phyloP scores from a whole-genome alignment of 1,284 basidiomycete species.

The Microbotryum saponariae region DNA sequence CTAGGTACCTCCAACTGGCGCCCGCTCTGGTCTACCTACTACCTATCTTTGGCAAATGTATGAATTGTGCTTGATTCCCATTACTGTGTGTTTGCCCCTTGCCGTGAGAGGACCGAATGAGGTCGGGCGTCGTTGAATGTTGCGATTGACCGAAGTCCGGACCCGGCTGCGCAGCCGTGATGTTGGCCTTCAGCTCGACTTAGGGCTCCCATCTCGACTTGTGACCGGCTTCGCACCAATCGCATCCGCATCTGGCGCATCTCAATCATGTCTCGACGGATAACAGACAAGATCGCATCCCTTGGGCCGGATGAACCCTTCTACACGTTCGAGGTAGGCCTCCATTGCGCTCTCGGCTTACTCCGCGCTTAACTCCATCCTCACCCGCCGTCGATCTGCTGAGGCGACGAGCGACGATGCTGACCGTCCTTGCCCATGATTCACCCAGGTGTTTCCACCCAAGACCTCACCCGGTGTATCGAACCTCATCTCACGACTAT shows the following conservation, averaged over 20 bases:
- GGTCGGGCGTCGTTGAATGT: background rate
- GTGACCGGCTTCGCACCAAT: too few relatives aligned
- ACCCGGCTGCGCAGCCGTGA: background rate
- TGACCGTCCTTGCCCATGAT: background rate
- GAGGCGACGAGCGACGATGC: too few relatives aligned
- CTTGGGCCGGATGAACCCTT: conserved; percentile 21
- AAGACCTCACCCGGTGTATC: conserved; percentile 62
- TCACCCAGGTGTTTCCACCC: conserved; percentile 33
- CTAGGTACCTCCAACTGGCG: too few relatives aligned
- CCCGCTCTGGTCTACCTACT: too few relatives aligned
- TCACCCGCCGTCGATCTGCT: background rate
- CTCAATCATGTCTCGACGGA: background rate
- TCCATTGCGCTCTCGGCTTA: background rate
- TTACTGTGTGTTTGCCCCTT: too few relatives aligned
- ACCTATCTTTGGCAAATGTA: too few relatives aligned
- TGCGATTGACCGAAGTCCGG: background rate
- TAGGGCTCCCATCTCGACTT: too few relatives aligned
- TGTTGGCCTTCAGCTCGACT: background rate
- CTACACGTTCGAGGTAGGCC: conserved; percentile 35
- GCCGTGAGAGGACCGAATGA: background rate
- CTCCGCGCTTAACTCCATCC: background rate
- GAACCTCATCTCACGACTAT: conserved; percentile 92
- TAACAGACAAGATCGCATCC: conserved; percentile 22
- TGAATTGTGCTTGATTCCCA: too few relatives aligned
- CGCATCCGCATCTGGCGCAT: too few relatives aligned